phyloP scores from a whole-genome alignment of 805 yeast genomes.

The Myxozyma melibiosi region DNA sequence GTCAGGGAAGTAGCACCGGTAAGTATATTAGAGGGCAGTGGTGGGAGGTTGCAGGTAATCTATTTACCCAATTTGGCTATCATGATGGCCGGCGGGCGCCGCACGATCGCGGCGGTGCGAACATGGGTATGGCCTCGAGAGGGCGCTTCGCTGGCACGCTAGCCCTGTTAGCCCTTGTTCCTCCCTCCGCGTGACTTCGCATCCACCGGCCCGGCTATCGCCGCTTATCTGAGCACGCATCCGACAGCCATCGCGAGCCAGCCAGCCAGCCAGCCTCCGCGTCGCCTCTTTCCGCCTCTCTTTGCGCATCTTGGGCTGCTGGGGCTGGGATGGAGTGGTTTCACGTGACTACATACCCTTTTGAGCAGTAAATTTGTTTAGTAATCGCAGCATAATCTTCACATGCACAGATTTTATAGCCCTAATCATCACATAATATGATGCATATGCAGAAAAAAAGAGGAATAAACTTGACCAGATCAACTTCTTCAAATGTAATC shows the following conservation, averaged over 20 bases:
- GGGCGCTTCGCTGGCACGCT: slow-evolving; percentile 3
- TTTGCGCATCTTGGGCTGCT: too few species aligned
- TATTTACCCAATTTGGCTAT: background rate
- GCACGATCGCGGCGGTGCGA: slow-evolving; percentile 1
- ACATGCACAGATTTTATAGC: too few species aligned
- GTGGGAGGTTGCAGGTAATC: background rate
- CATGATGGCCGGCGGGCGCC: slow-evolving; percentile 1
- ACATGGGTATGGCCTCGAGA: slow-evolving; percentile 4
- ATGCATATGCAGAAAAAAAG: background rate
- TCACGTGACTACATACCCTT: too few species aligned
- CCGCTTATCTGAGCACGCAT: background rate
- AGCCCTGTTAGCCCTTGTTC: background rate
- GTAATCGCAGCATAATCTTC: too few species aligned
- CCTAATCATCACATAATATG: too few species aligned
- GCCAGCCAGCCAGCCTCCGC: too few species aligned
- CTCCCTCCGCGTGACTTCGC: slow-evolving; percentile 2
- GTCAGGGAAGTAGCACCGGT: background rate
- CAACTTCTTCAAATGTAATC: background rate
- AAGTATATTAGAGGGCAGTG: too few species aligned
- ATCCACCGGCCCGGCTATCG: too few species aligned
- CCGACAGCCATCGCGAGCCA: too few species aligned
- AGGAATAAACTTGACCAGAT: background rate
- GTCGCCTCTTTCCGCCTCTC: too few species aligned
- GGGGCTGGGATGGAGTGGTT: too few species aligned
- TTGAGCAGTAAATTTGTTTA: too few species aligned